A percentile compares a stretch with the other conserved stretches of the same genome.
These are phyloP conservation scores for Tuber umbilicatum DNA, from an alignment of 495 filamentous ascomycete genomes.

Conservation along the genomic window DNA sequence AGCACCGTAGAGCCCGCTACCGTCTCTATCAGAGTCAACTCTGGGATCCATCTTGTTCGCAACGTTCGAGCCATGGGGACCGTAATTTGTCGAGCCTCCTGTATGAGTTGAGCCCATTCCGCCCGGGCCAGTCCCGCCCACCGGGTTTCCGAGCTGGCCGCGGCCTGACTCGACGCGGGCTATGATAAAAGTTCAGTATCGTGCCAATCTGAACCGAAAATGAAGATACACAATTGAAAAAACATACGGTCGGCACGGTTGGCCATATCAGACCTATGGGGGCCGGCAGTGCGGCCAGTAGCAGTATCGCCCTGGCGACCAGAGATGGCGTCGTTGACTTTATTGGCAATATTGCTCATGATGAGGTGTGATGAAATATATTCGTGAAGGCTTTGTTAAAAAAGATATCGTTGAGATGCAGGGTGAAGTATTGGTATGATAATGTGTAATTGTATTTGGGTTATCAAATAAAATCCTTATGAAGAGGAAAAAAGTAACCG, in stretches of 20 bases:
- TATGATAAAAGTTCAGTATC: conserved; percentile 15
- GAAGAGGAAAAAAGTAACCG: neutral
- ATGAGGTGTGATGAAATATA: conserved; percentile 20
- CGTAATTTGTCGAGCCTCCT: conserved; percentile 43
- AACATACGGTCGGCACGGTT: conserved; percentile 43
- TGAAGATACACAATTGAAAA: neutral
- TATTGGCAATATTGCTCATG: conserved; percentile 54
- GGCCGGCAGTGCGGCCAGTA: conserved; percentile 43
- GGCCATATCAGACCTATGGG: conserved; percentile 49
- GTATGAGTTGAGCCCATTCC: conserved; percentile 40
- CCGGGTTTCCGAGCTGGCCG: conserved; percentile 43
- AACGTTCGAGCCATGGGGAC: conserved; percentile 43
- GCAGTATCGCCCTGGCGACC: conserved; percentile 23
- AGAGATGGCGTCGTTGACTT: conserved; percentile 62
- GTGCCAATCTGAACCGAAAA: conserved; percentile 6
- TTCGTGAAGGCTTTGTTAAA: neutral
- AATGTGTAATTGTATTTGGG: neutral
- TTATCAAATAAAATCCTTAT: neutral
- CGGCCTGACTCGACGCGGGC: conserved; percentile 45
- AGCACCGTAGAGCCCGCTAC: conserved; percentile 36
- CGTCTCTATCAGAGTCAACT: conserved; percentile 48
- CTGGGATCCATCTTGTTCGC: conserved; percentile 50
- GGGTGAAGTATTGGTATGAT: neutral
- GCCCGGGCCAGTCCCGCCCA: conserved; percentile 32
- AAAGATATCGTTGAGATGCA: neutral